Evolutionary conservation across 805 yeast genomes (phyloP), one percentile per base, ranked within the genome.

Genomic region (Dipodascus albidus): DNA sequence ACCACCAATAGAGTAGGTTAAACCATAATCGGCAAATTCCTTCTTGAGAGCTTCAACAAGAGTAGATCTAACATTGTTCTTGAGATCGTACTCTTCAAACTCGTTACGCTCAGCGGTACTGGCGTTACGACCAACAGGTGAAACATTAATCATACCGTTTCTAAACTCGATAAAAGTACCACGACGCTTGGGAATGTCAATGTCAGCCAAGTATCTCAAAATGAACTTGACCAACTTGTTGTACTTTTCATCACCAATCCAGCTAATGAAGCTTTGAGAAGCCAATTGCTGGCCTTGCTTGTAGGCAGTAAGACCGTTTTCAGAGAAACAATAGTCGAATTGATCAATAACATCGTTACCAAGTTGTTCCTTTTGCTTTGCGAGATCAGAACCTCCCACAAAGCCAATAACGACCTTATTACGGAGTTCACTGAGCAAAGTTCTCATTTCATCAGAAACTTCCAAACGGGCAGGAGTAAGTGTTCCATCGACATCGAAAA

Each of bases 151-250:
- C 96, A 93, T 90, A 72, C 99, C 99, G 72, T 93, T 93, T 82
- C 99, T 87, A 80, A 93, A 93, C 78, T 93, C 99, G 62, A 93
- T 75, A 73, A 93, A 93, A 56, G 99, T 93, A 72, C 99, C 99
- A 78, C 97, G 88, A 82, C 97, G 88, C 70, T 85, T 79, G 67
- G 99, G 99, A 62, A 93, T 71, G 60, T 93, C 98, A 53, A 93
- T 70, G 48, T 85, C 85, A 53, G 96, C 70, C 62, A 93, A 78
- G 77, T 93, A 90, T 62, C 79, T 80, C 67, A 93, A 78, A 67
- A 88, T 81, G 75, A 88, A 93, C 73, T 81, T 83, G 65, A 81
- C 88, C 63, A 93, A 79, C 74, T 82, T 78, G 77, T 87, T 89
- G 82, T 93, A 93, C 75, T 86, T 83, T 64, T 84, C 95, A 66